A percentile compares a stretch with the other conserved stretches of the same genome.
These are phyloP conservation scores for Erodium moschatum DNA, from an alignment of 441 rosid genomes.

Conservation along the genomic window DNA sequence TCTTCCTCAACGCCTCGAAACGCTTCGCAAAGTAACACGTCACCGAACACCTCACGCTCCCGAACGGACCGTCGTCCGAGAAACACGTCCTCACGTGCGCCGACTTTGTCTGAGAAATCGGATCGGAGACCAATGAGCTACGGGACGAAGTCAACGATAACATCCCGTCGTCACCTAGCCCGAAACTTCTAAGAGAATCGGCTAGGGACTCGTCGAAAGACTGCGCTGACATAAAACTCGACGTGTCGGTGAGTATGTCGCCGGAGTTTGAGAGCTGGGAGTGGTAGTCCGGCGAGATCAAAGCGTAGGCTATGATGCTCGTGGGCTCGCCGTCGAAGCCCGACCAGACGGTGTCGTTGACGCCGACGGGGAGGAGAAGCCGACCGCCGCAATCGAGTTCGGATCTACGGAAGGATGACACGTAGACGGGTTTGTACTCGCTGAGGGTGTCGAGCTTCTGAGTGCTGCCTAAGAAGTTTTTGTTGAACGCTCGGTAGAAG, in stretches of 20 bases:
- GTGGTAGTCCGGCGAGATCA: conserved; percentile 59
- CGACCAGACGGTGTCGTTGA: conserved; percentile 67
- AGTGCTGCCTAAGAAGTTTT: conserved; percentile 49
- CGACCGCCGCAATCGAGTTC: conserved; percentile 61
- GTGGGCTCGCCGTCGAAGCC: conserved; percentile 94
- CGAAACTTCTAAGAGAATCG: conserved; percentile 49
- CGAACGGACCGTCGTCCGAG: conserved; percentile 56
- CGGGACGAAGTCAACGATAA: conserved; percentile 51
- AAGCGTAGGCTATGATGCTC: conserved; percentile 76
- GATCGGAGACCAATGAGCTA: conserved; percentile 53
- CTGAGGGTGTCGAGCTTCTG: conserved; percentile 61
- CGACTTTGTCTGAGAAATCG: conserved; percentile 49
- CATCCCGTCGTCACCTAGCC: conserved; percentile 48
- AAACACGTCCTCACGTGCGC: conserved; percentile 68
- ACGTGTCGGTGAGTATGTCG: conserved; percentile 42
- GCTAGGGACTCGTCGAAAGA: conserved; percentile 46
- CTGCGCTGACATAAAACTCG: conserved; percentile 26
- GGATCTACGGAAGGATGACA: conserved; percentile 53
- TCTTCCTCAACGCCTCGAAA: conserved; percentile 74
- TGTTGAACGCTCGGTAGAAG: conserved; percentile 65
- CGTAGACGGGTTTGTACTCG: conserved; percentile 58
- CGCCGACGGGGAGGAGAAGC: conserved; percentile 69
- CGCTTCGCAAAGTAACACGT: conserved; percentile 78
- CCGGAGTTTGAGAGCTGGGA: conserved; percentile 41
- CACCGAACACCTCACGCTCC: conserved; percentile 67